These are phyloP conservation scores for Kandelia obovata DNA, from an alignment of 345 rosid genomes.

Conservation along the genomic window DNA sequence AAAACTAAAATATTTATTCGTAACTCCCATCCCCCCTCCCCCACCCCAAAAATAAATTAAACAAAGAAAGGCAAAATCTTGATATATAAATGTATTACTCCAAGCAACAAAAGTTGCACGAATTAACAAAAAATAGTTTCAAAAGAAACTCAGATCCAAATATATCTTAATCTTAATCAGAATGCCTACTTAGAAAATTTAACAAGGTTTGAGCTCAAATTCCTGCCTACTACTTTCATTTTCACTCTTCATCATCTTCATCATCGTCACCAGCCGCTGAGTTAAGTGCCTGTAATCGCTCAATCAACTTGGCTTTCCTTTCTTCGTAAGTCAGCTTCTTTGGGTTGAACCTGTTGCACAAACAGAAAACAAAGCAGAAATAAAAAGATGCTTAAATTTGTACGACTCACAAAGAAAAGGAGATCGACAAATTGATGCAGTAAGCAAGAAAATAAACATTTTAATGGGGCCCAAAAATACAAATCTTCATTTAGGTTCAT, in stretches of 20 bases:
- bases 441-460: not conserved
- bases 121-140: not conserved
- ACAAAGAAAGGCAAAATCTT: conserved; percentile 4
- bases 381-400: not conserved
- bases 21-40: not conserved
- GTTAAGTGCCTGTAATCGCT: conserved; percentile 65
- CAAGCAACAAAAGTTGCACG: conserved; percentile 9
- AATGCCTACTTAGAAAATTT: not conserved
- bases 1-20: conserved; percentile 28
- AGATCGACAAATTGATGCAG: not conserved
- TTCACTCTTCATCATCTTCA: conserved; percentile 26
- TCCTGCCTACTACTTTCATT: not conserved
- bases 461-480: not conserved
- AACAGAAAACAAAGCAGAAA: not conserved
- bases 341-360: conserved; percentile 59
- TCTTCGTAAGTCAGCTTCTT: conserved; percentile 84
- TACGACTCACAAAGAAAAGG: not conserved
- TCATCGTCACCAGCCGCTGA: conserved; percentile 41
- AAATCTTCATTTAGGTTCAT: no score
- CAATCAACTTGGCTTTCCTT: conserved; percentile 75
- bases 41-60: no score
- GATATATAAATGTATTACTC: conserved; percentile 8
- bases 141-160: conserved; percentile 4
- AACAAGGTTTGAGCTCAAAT: not conserved
- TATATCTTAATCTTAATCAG: not conserved